phyloP scores from a whole-genome alignment of 2,329 filamentous ascomycete species.

The Immersiporthe knoxdaviesiana region DNA sequence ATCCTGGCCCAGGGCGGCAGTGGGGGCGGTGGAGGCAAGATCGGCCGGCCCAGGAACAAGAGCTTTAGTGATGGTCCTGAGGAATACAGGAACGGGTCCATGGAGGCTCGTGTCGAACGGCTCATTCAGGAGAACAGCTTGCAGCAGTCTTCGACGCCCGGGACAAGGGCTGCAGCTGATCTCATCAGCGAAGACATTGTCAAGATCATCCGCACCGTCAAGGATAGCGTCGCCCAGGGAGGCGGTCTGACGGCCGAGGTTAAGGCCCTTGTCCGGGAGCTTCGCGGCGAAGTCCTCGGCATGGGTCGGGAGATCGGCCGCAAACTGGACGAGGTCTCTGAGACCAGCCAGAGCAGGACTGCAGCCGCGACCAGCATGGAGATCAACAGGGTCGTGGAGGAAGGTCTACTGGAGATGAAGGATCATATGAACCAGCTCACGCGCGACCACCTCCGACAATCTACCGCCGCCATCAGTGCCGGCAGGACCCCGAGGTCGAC shows the following conservation, averaged over 20 bases:
- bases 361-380: constrained; percentile 67
- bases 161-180: constrained; percentile 52
- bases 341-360: constrained; percentile 48
- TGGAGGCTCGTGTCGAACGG: constrained; percentile 43
- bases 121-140: constrained; percentile 48
- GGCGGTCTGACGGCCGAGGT: constrained; percentile 90
- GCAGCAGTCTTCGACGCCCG: constrained; percentile 46
- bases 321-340: constrained; percentile 73
- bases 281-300: constrained; percentile 88
- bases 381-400: constrained; percentile 75
- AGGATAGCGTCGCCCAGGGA: constrained; percentile 85
- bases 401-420: constrained; percentile 80
- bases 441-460: constrained; percentile 73
- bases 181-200: constrained; percentile 78
- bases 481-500: constrained; percentile 66
- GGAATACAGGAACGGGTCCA: constrained; percentile 11
- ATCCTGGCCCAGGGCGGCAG: constrained; percentile 39
- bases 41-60: constrained; percentile 40
- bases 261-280: constrained; percentile 85
- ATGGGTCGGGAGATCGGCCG: constrained; percentile 92
- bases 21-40: constrained; percentile 34
- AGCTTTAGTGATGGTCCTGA: constrained; percentile 48
- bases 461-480: constrained; percentile 60
- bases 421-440: constrained; percentile 82
- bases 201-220: constrained; percentile 81